Conservation (phyloP, 805 yeast species). For the Starmerella etchellsii region DNA sequence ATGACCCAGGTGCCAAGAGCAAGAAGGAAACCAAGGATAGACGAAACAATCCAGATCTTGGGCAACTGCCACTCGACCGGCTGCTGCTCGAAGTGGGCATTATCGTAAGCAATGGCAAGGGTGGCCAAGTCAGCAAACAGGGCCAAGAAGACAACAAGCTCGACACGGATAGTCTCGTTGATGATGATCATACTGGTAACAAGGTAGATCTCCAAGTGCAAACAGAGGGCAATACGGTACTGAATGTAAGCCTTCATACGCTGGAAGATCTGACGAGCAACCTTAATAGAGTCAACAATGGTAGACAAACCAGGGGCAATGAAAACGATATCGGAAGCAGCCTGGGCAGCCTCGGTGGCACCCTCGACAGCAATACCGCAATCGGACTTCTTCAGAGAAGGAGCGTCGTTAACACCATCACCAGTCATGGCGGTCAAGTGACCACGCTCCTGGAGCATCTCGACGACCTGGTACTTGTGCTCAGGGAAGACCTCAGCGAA, state of each 20-base stretch:
- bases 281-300: constrained; percentile 85
- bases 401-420: constrained; percentile 98
- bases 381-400: constrained; percentile 91
- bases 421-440: constrained; percentile 98
- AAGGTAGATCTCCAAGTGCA: constrained; percentile 87
- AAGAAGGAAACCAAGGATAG: constrained; percentile 69
- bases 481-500: constrained; percentile 98
- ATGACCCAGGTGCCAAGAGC: constrained; percentile 92
- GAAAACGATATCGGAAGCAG: constrained; percentile 94
- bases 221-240: constrained; percentile 92
- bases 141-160: constrained; percentile 89
- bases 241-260: constrained; percentile 97
- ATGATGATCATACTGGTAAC: constrained; percentile 94
- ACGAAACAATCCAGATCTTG: constrained; percentile 95
- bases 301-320: constrained; percentile 92
- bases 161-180: constrained; percentile 73
- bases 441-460: constrained; percentile 89
- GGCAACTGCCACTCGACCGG: constrained; percentile 97
- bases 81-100: constrained; percentile 84
- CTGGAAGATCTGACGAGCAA: constrained; percentile 96
- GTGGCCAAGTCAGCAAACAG: constrained; percentile 96
- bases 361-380: constrained; percentile 98
- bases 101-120: constrained; percentile 92
- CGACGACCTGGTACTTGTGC: constrained; percentile 93
- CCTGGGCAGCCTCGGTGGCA: constrained; percentile 94